Base-by-base conservation (phyloP, 2,329 filamentous ascomycete genomes). In the Microcyclospora pomicola region DNA sequence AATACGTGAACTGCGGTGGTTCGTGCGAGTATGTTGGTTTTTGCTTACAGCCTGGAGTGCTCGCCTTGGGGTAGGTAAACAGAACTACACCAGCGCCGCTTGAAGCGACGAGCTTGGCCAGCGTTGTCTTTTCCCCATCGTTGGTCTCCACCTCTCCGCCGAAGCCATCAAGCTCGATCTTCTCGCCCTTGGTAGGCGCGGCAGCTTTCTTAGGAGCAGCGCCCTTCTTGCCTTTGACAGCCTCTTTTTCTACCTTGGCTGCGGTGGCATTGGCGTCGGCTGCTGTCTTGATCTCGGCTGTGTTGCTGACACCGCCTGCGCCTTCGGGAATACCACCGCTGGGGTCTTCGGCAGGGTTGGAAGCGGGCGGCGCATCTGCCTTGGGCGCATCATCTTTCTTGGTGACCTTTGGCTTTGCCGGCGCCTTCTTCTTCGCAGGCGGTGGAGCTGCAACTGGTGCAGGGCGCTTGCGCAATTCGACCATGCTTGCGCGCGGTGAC, bases 11-110 rank as follows among this genome's bases (percentile, higher is more conserved):
- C 28, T 12, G 32, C 16, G 31, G 33, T 14, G 3, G 9, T 4
- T 9, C 30, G 30, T n/a, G n/a, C n/a, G 14, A 9, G 35, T 15
- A 13, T 12, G 15, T 19, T 24, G 31, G 13, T 12, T n/a, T 16
- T 15, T 39, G 66, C 84, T 74, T 76, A 94, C 88, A 96, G 45
- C 88, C 88, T 29, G 85, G 84, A 15, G 91, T 98, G 19, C 82
- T 91, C 10, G 91, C 91, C 65, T 82, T 92, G 42, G 91, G 91
- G 58, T 96, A 96, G 27, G 87, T 95, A 61, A 98, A 95, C 24
- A 96, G 66, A 27, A 94, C 84, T 32, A 96, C 81, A 16, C 88
- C 91, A 28, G 73, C 70, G 64, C 83, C 78, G 71, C 86, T 93
- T 55, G 81, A 73, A 36, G 85, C 80, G 35, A 95, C 72, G 15